Conservation (phyloP, 2,329 filamentous ascomycete genomes). For the Colletotrichum higginsianum region DNA sequence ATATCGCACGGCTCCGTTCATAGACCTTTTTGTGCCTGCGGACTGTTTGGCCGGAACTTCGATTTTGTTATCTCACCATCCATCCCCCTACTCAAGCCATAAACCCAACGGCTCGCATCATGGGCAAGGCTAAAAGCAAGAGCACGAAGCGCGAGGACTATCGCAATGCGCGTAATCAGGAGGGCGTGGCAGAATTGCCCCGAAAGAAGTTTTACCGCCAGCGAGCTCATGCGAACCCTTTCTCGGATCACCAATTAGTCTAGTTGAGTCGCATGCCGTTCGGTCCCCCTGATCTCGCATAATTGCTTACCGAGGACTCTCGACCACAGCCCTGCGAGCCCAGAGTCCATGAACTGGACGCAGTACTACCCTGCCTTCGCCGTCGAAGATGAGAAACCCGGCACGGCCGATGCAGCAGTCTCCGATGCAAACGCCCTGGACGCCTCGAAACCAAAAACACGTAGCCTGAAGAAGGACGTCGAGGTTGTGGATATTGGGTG, state of each 20-base stretch:
- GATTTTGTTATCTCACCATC: neutral
- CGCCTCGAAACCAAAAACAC: conserved; percentile 49
- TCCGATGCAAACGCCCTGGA: conserved; percentile 37
- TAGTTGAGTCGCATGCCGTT: conserved; percentile 72
- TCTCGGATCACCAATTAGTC: conserved; percentile 90
- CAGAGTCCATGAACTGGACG: conserved; percentile 93
- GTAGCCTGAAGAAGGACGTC: conserved; percentile 74
- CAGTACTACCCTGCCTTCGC: conserved; percentile 84
- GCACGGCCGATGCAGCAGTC: neutral
- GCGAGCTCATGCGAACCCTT: conserved; percentile 96
- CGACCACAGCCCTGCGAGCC: conserved; percentile 77
- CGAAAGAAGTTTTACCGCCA: conserved; percentile 98
- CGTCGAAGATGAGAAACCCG: conserved; percentile 48
- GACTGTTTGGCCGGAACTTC: neutral
- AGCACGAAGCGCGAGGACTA: conserved; percentile 77
- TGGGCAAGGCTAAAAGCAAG: conserved; percentile 67
- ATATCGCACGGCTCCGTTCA: conserved; percentile 3
- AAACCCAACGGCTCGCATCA: conserved; percentile 43
- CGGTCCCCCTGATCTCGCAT: conserved; percentile 1
- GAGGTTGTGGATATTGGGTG: conserved; percentile 98
- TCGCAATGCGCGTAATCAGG: conserved; percentile 67
- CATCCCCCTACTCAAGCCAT: neutral
- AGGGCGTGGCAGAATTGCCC: conserved; percentile 75
- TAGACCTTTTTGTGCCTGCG: neutral
- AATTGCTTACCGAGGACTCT: neutral